Conservation (phyloP, 2,329 filamentous ascomycete genomes). For the Fusarium vanettenii region DNA sequence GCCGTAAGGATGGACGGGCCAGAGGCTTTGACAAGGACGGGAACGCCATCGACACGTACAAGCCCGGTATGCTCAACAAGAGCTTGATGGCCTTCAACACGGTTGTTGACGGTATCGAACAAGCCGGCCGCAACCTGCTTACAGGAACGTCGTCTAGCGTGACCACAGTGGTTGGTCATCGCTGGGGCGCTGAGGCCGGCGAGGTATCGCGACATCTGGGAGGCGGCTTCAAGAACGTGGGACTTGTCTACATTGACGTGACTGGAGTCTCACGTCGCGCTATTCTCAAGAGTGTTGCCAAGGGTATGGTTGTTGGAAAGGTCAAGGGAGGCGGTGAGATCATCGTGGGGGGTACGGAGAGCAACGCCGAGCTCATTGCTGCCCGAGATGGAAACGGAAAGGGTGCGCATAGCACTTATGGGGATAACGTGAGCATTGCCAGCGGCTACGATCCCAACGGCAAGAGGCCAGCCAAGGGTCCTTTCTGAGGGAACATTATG, state of each 20-base stretch:
- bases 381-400: constrained; percentile 38
- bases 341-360: constrained; percentile 75
- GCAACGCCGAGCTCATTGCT: constrained; percentile 34
- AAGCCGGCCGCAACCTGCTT: constrained; percentile 83
- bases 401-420: constrained; percentile 40
- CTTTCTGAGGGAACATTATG: constrained; percentile 23
- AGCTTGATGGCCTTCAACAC: constrained; percentile 96
- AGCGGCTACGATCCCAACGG: constrained; percentile 45
- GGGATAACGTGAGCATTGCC: constrained; percentile 43
- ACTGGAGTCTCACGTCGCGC: constrained; percentile 90
- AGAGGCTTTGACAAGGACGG: constrained; percentile 78
- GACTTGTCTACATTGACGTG: constrained; percentile 96
- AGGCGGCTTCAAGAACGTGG: constrained; percentile 94
- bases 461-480: constrained; percentile 46
- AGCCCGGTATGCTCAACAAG: constrained; percentile 94
- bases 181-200: constrained; percentile 88
- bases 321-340: constrained; percentile 80
- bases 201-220: constrained; percentile 80
- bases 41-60: constrained; percentile 73
- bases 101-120: constrained; percentile 91
- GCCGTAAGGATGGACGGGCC: constrained; percentile 62
- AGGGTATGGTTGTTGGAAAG: constrained; percentile 92
- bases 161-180: constrained; percentile 87
- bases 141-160: constrained; percentile 81
- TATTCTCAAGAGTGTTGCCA: constrained; percentile 93